Base-by-base conservation (phyloP, 78 protist species). In the Dictyostelium purpureum region DNA sequence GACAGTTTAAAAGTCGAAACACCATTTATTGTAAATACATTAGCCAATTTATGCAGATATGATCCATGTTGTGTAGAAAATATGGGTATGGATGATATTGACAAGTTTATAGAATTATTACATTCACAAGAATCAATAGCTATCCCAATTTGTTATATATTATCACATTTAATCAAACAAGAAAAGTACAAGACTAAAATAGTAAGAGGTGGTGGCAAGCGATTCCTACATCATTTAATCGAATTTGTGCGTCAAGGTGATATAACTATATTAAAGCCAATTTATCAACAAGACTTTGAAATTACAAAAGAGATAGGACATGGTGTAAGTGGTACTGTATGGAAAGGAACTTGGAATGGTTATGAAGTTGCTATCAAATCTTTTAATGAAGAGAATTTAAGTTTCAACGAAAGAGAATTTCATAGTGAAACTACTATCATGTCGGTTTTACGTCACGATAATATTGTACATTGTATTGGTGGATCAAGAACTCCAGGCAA, bases 11-110 rank as follows among this genome's bases (percentile, higher is more conserved):
- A 51, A 4, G 79, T 81, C 4, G 92, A 85, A 77, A 51, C 40
- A 47, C 82, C 80, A 19, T 85, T 74, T 47, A 85, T 85, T 16
- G 65, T 85, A 0, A 59, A 73, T 40, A 73, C 76, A 0, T 19
- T 85, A 6, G 19, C 77, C 21, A 70, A 85, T 37, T 63, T 85
- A 26, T 85, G 92, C 45, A 51, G 47, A 18, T 85, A 61, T 73
- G 92, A 85, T 57, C 54, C 79, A 40, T 2, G 26, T 2, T 85
- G 82, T 59, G 92, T 73, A 14, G 82, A 85, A n/a, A 49, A 52
- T 42, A 85, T 85, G 42, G 92, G 92, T 85, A 35, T 69, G 2
- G 77, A 73, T 43, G 92, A 79, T 7, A 47, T 85, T 5, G 92
- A 85, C 18, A 65, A 69, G 16, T 67, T 81, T 6, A 37, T 81